Conservation (phyloP, 2,329 filamentous ascomycete species). For the Fusarium acutatum region DNA sequence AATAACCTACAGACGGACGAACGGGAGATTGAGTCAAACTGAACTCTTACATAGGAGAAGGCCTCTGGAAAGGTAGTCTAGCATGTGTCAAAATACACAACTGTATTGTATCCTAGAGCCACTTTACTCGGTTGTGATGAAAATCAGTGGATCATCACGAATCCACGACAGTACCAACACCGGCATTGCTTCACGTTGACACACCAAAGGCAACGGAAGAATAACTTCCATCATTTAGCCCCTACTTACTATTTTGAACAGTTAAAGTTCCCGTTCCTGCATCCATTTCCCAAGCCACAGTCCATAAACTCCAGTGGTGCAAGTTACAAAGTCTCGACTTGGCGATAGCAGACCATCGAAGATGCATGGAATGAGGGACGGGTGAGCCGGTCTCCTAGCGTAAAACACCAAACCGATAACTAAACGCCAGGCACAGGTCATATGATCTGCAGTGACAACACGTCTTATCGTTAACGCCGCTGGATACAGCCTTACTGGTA, state of each 20-base stretch:
- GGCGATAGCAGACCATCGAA: background rate
- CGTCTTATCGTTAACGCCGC: background rate
- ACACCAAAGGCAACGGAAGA: background rate
- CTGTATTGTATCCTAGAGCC: background rate
- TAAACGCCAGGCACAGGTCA: background rate
- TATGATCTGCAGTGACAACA: background rate
- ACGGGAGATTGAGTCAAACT: background rate
- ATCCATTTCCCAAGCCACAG: background rate
- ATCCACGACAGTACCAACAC: background rate
- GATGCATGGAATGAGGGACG: background rate
- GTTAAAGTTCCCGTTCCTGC: background rate
- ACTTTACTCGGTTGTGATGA: background rate
- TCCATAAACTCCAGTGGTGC: background rate
- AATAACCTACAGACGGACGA: background rate
- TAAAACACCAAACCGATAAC: background rate
- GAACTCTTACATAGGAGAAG: background rate
- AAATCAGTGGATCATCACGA: background rate
- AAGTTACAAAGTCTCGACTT: background rate
- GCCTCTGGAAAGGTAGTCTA: too few relatives aligned
- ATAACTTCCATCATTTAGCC: background rate
- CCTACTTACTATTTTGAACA: background rate
- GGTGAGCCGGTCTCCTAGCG: background rate
- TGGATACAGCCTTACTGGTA: background rate
- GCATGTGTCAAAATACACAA: background rate
- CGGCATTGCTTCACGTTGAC: background rate